Conservation (phyloP, 2,329 filamentous ascomycete genomes). For the Cladosporium sphaerospermum region DNA sequence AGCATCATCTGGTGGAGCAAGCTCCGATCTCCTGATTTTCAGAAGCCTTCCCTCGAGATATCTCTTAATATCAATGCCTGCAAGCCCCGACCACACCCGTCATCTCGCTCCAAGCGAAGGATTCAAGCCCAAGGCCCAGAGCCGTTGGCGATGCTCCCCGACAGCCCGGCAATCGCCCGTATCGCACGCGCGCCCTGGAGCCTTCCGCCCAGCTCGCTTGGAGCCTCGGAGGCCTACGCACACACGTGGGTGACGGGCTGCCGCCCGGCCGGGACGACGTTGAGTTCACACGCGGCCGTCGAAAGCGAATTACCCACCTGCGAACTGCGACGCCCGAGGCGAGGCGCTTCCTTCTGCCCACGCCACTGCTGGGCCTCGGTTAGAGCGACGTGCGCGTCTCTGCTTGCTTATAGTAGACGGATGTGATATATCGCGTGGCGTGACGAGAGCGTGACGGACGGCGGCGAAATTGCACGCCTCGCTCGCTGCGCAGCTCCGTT, state of each 20-base stretch:
- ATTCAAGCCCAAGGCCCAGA: not conserved
- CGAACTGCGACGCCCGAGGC: too few relatives aligned
- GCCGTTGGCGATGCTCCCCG: not conserved
- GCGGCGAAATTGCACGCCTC: not conserved
- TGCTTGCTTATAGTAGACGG: not conserved
- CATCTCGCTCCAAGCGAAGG: not conserved
- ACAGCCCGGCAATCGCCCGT: not conserved
- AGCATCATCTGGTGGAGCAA: not conserved
- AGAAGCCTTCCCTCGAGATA: not conserved
- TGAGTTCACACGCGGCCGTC: too few relatives aligned
- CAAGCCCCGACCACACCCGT: not conserved
- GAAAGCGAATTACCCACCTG: too few relatives aligned
- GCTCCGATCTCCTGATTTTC: not conserved
- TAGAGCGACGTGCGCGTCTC: not conserved
- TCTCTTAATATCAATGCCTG: not conserved
- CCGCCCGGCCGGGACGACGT: too few relatives aligned
- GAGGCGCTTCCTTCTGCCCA: too few relatives aligned
- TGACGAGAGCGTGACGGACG: not conserved
- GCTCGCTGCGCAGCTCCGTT: not conserved
- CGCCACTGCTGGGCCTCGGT: too few relatives aligned
- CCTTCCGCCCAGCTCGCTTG: too few relatives aligned
- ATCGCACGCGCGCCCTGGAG: too few relatives aligned
- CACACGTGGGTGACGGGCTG: too few relatives aligned
- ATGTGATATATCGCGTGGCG: not conserved
- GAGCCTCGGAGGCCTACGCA: too few relatives aligned